phyloP scores from a whole-genome alignment of 2,329 filamentous ascomycete species.

The Esteya vermicola region DNA sequence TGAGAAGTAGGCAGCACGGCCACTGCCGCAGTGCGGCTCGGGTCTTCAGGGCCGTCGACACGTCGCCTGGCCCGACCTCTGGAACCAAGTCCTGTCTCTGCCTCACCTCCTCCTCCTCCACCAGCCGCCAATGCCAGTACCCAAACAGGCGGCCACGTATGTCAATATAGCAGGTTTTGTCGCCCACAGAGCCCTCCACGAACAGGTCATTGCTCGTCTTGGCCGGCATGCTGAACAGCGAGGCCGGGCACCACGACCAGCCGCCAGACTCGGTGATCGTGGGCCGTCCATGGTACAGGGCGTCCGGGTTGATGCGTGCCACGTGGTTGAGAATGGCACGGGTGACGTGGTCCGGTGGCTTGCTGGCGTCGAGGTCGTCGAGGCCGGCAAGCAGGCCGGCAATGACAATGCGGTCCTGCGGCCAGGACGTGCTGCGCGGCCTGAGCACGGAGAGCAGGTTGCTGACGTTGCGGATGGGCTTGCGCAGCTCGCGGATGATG shows the following conservation, averaged over 20 bases:
- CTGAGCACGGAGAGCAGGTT: not conserved
- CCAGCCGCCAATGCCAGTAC: not conserved
- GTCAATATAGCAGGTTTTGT: not conserved
- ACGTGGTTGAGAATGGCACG: not conserved
- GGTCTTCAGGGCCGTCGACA: not conserved
- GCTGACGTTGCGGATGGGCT: not conserved
- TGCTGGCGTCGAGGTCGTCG: not conserved
- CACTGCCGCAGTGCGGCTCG: not conserved
- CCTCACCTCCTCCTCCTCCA: not conserved
- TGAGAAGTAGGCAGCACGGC: not conserved
- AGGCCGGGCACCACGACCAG: not conserved
- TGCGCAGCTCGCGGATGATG: not conserved
- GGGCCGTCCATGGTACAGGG: not conserved
- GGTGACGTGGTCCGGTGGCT: not conserved
- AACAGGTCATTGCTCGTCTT: not conserved
- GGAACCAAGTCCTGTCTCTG: not conserved
- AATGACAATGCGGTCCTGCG: not conserved
- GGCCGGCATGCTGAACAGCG: not conserved
- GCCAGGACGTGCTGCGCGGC: not conserved
- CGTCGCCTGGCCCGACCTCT: too few species aligned
- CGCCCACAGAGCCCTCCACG: not conserved
- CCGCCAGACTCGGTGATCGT: not conserved
- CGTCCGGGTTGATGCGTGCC: not conserved
- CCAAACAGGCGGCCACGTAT: not conserved
- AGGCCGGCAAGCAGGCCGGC: not conserved